A percentile compares a stretch with the other conserved stretches of the same genome.
These are phyloP conservation scores for Lentinula guzmanii DNA, from an alignment of 768 basidiomycete species.

Conservation along the genomic window DNA sequence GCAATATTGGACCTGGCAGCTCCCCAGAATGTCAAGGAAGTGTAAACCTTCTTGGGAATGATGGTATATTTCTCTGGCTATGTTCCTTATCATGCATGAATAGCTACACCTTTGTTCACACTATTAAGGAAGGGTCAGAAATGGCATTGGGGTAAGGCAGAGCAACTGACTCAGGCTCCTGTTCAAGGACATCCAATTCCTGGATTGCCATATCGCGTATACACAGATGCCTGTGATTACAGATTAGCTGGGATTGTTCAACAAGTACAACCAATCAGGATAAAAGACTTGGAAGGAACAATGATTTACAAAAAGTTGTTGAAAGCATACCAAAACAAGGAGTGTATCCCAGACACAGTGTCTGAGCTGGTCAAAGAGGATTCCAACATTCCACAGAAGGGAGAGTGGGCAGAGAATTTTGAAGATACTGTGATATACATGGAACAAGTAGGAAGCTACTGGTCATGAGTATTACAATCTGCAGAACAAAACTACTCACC, in stretches of 20 bases:
- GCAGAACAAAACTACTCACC: neutral
- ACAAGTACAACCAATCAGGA: neutral
- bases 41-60: constrained; percentile 20
- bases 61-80: constrained; percentile 21
- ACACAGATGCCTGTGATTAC: neutral
- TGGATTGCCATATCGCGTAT: neutral
- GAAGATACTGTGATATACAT: neutral
- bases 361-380: neutral
- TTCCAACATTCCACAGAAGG: neutral
- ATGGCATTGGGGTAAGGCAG: neutral
- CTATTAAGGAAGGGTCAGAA: neutral
- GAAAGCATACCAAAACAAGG: neutral
- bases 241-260: neutral
- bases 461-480: neutral
- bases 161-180: neutral
- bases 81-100: constrained; percentile 19
- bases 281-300: neutral
- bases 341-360: neutral
- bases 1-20: constrained; percentile 11
- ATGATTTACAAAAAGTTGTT: neutral
- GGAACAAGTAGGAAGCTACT: neutral
- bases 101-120: constrained; percentile 6
- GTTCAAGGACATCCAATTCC: neutral
- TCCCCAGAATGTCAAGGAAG: constrained; percentile 8
- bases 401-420: neutral